Conservation (phyloP, 169 alveolate species). For the Plasmodium vivax region DNA sequence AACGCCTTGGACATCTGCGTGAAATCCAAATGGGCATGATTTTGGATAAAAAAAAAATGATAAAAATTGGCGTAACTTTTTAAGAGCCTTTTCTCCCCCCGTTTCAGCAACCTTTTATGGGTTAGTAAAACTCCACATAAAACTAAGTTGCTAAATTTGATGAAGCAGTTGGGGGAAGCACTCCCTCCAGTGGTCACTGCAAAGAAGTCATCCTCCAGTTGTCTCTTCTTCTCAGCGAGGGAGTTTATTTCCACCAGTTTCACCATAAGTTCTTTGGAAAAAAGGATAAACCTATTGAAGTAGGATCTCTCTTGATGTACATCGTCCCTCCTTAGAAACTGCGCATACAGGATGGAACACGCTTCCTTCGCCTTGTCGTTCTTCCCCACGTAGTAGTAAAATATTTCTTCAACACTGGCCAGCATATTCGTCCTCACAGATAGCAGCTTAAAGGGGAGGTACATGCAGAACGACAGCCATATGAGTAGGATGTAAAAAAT, state of each 20-base stretch:
- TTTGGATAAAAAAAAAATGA: constrained; percentile 32
- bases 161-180: not conserved
- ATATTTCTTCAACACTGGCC: constrained; percentile 39
- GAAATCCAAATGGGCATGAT: constrained; percentile 24
- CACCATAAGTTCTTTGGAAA: constrained; percentile 55
- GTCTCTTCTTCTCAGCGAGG: not conserved
- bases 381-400: constrained; percentile 48
- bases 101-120: constrained; percentile 44
- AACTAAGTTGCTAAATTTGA: constrained; percentile 10
- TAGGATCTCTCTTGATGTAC: constrained; percentile 3
- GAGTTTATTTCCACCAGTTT: constrained; percentile 19
- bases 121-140: constrained; percentile 57
- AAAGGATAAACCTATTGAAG: constrained; percentile 19
- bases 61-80: constrained; percentile 32
- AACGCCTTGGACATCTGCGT: constrained; percentile 33
- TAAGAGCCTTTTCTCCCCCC: constrained; percentile 33
- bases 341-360: constrained; percentile 44
- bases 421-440: constrained; percentile 1
- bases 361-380: constrained; percentile 70
- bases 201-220: not conserved
- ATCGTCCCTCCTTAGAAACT: constrained; percentile 51
- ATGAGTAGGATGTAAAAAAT: constrained; percentile 32
- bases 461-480: constrained; percentile 61
- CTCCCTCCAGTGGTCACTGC: not conserved
- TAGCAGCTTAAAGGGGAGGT: constrained; percentile 26